Conservation (phyloP, 2,329 filamentous ascomycete genomes). For the Ophiosphaerella narmari region DNA sequence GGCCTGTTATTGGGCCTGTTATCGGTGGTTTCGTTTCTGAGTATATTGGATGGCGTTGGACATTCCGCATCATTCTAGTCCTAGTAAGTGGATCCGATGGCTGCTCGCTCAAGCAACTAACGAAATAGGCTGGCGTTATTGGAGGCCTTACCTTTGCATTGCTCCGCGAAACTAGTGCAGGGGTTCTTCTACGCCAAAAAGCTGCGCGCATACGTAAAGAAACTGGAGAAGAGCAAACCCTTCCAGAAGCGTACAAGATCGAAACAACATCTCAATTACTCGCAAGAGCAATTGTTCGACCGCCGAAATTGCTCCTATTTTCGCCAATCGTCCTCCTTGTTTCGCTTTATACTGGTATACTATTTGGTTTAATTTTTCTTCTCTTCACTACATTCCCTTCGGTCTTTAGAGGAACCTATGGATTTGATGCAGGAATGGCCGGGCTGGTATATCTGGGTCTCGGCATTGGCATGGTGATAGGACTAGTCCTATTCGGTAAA, state of each 20-base stretch:
- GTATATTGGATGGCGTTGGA: slow-evolving; percentile 22
- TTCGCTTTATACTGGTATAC: slow-evolving; percentile 49
- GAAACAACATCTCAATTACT: no score
- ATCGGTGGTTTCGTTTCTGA: slow-evolving; percentile 19
- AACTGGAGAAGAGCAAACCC: slow-evolving; percentile 30
- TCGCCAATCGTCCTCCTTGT: slow-evolving; percentile 59
- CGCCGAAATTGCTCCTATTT: slow-evolving; percentile 48
- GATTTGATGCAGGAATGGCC: slow-evolving; percentile 17
- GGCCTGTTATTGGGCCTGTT: slow-evolving; percentile 23
- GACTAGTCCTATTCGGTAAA: slow-evolving; percentile 33
- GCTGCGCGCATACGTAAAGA: slow-evolving; percentile 27
- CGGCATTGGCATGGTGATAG: slow-evolving; percentile 40
- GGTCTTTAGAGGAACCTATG: slow-evolving; percentile 26
- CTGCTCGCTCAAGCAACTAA: no score
- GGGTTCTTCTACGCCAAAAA: slow-evolving; percentile 44
- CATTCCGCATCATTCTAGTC: slow-evolving; percentile 7
- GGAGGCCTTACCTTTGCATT: slow-evolving; percentile 47
- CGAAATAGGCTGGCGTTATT: neutral
- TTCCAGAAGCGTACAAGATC: neutral
- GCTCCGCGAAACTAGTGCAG: slow-evolving; percentile 25
- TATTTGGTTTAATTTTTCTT: slow-evolving; percentile 46
- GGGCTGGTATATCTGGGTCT: slow-evolving; percentile 31
- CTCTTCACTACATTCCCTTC: slow-evolving; percentile 31
- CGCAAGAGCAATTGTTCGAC: slow-evolving; percentile 14
- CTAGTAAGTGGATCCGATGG: no score